Percentiles rank a stretch among this genome's conserved stretches.
These are phyloP conservation scores for Neonectria faginata DNA, from an alignment of 2,329 filamentous ascomycete species.

Conservation along the genomic window DNA sequence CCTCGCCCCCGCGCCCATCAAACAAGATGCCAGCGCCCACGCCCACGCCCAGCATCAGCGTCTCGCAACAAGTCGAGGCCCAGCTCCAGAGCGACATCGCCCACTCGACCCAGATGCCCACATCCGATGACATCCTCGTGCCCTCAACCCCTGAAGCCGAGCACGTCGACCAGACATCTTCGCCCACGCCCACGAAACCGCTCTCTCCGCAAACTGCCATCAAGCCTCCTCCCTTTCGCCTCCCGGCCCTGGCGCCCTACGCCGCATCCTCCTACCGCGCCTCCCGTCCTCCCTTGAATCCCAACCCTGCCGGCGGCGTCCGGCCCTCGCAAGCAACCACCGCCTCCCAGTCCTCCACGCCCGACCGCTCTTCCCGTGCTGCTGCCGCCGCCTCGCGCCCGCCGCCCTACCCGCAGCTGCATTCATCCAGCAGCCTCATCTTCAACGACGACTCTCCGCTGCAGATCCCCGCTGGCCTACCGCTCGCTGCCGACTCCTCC, in stretches of 20 bases:
- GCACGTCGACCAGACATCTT: slow-evolving; percentile 26
- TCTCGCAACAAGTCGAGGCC: slow-evolving; percentile 65
- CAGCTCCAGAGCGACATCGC: slow-evolving; percentile 62
- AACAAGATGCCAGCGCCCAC: slow-evolving; percentile 36
- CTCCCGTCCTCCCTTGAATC: slow-evolving; percentile 31
- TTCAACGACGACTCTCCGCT: slow-evolving; percentile 44
- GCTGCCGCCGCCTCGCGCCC: slow-evolving; percentile 13
- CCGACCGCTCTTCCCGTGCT: slow-evolving; percentile 39
- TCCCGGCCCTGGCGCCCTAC: slow-evolving; percentile 16
- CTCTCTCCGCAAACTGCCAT: slow-evolving; percentile 29
- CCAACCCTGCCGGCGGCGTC: slow-evolving; percentile 28
- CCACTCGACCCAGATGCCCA: slow-evolving; percentile 52
- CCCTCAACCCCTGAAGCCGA: slow-evolving; percentile 50
- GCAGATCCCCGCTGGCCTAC: slow-evolving; percentile 22
- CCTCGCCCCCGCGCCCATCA: slow-evolving; percentile 29
- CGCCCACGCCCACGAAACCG: slow-evolving; percentile 29
- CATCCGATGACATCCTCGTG: slow-evolving; percentile 49
- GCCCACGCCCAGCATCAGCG: slow-evolving; percentile 49
- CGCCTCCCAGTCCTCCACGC: slow-evolving; percentile 51
- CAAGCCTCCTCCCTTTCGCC: slow-evolving; percentile 35
- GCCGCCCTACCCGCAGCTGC: slow-evolving; percentile 31
- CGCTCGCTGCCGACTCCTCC: slow-evolving; percentile 48
- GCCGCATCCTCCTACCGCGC: slow-evolving; percentile 35
- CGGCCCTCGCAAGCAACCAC: slow-evolving; percentile 54
- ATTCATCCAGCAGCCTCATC: slow-evolving; percentile 43